Base-by-base conservation (phyloP, 257 asterid genomes). In the Jacaranda mimosifolia region DNA sequence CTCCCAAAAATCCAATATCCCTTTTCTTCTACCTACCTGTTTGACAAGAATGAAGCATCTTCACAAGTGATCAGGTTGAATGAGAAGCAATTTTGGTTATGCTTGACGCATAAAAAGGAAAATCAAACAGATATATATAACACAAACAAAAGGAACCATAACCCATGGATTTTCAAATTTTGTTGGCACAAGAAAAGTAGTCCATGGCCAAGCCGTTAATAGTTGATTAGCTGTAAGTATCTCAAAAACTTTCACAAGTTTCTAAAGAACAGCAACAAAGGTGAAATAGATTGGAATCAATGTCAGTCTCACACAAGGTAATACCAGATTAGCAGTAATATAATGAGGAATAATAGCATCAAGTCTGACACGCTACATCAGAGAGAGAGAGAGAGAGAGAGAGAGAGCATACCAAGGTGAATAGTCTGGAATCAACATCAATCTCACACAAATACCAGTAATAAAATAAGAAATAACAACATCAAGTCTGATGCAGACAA, bases 21-120 rank as follows among this genome's bases (percentile, higher is more conserved):
- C 70, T 48, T 78, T 74, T 79, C 81, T 68, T 73, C 80, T 71
- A 74, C 82, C 83, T 78, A 78, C 78, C 68, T 74, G 80, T 18
- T 51, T 45, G 40, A 59, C 77, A 74, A 78, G 46, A 67, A 63
- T 11, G 46, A 46, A 69, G 55, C 72, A 60, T 48, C 63, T 46
- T 55, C 11, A 5, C 9, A 9, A 6, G 45, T 11, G n/a, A 60
- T 4, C 19, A 52, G 6, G 58, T 49, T 58, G 64, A 59, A 73
- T 1, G 14, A 4, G 8, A 42, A 42, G 46, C 9, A 42, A 42
- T 4, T 1, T 4, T 0, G 46, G 0, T 42, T 42, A 42, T 42
- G 46, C 46, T 42, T 42, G 46, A 42, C 8, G 3, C 3, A 26
- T 26, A 42, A 48, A 48, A 12, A 48, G 14, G 13, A 9, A 48